Evolutionary conservation across 371 early-diverging fungal species (phyloP), one percentile per base, ranked within the genome.

Genomic region (Circinella umbellata): DNA sequence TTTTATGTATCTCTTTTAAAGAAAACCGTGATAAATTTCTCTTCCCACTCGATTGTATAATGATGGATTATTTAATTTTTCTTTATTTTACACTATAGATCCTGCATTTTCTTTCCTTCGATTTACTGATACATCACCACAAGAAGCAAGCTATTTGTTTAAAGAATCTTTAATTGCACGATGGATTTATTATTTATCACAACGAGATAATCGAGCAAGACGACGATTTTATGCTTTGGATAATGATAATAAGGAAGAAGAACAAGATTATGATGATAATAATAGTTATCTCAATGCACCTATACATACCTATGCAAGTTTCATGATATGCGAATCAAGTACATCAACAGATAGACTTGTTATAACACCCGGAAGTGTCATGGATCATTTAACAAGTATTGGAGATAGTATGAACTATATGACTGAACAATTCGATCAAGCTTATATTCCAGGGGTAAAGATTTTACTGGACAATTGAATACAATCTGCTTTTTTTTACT

Each of bases 71-170:
- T 27, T 27, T 27, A 27, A 27, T 27, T 27, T 27, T 27, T 27
- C 27, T 27, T 27, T 27, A 27, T 27, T 27, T 1, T 27, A 27
- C 27, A 27, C 27, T 27, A 27, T 62, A 77, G 78, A 78, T 59
- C 27, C 80, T 36, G 74, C 88, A 34, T 88, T 91, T 69, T 86
- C 90, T 6, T 90, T 93, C 69, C 71, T 91, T 20, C 88, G 90
- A 10, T 88, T 93, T 68, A 72, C 82, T 27, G 88, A 89, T 68
- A 84, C 81, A 17, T 85, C 87, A 2, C 82, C 90, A 0, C 70
- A 81, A 8, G 81, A 88, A 51, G 88, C 87, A 17, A 81, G 81
- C 57, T 74, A 82, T n/a, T 65, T 87, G 20, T 89, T 87, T 63
- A 77, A 75, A 17, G 75, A 86, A 13, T 73, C 80, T 13, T 53